Conservation (phyloP, 352 stramenopile genomes). For the Phytophthora kernoviae region DNA sequence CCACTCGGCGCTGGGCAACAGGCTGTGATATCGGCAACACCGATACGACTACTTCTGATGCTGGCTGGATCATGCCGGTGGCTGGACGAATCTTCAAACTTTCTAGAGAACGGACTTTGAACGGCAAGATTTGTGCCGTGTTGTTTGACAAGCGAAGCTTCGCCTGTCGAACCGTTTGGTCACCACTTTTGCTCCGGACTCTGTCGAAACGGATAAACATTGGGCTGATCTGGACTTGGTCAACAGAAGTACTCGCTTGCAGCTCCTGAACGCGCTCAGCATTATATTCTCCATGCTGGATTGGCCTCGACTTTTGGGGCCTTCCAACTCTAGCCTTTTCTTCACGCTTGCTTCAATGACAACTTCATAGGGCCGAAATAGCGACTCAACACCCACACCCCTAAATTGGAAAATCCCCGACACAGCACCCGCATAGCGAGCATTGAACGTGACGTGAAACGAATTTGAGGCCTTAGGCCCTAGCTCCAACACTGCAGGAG, state of each 20-base stretch:
- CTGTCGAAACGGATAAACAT: slow-evolving; percentile 66
- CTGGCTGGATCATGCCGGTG: slow-evolving; percentile 48
- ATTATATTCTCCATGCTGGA: not conserved
- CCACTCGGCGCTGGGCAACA: slow-evolving; percentile 24
- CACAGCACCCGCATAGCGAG: slow-evolving; percentile 58
- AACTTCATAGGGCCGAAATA: slow-evolving; percentile 81
- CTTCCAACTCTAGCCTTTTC: slow-evolving; percentile 35
- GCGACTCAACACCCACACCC: slow-evolving; percentile 62
- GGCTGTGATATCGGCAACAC: slow-evolving; percentile 63
- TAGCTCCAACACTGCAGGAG: slow-evolving; percentile 78
- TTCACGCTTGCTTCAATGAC: slow-evolving; percentile 84
- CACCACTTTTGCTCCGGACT: slow-evolving; percentile 29
- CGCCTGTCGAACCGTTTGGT: slow-evolving; percentile 22
- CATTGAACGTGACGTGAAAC: slow-evolving; percentile 76
- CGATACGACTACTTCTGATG: slow-evolving; percentile 48
- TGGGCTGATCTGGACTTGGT: slow-evolving; percentile 58
- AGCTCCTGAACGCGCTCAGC: slow-evolving; percentile 51
- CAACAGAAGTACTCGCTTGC: slow-evolving; percentile 41
- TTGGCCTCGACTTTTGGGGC: slow-evolving; percentile 6
- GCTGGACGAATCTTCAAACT: slow-evolving; percentile 56
- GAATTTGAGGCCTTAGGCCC: slow-evolving; percentile 57
- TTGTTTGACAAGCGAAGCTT: slow-evolving; percentile 68
- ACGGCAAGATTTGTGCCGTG: slow-evolving; percentile 47
- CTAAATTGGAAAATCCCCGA: slow-evolving; percentile 89
- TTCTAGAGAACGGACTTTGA: slow-evolving; percentile 61